Evolutionary conservation across 1,139 yeast genomes (phyloP).

Genomic region (Protomyces arabidopsidicola): DNA sequence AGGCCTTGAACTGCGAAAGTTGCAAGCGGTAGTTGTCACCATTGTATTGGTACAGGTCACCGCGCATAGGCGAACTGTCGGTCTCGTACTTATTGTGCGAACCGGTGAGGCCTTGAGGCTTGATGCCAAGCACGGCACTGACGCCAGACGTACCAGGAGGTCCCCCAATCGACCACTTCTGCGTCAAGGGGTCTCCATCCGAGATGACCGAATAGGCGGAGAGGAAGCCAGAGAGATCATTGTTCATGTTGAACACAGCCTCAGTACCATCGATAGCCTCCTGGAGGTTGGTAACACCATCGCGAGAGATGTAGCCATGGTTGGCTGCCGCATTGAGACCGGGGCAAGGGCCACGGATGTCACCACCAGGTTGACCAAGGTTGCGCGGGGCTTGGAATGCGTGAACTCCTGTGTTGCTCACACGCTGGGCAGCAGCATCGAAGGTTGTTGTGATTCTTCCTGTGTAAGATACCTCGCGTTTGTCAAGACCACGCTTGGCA

Average conservation of each 20-base stretch:
- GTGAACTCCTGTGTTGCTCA: conserved; percentile 6
- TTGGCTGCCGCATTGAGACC: conserved; percentile 23
- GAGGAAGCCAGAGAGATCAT: conserved; percentile 23
- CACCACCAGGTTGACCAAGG: conserved; percentile 11
- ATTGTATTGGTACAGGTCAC: conserved; percentile 19
- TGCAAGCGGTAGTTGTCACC: conserved; percentile 19
- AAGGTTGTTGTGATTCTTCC: conserved; percentile 7
- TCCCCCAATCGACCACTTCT: conserved; percentile 20
- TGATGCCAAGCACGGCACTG: background rate
- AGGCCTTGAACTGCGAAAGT: conserved; percentile 13
- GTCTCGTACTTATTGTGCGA: conserved; percentile 26
- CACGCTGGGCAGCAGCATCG: conserved; percentile 8
- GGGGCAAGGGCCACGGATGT: conserved; percentile 23
- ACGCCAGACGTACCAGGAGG: background rate
- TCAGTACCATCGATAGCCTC: conserved; percentile 20
- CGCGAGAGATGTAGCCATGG: conserved; percentile 16
- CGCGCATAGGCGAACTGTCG: conserved; percentile 21
- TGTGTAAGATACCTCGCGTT: conserved; percentile 2
- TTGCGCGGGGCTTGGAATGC: conserved; percentile 13
- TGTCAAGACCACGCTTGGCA: background rate
- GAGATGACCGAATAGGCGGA: conserved; percentile 12
- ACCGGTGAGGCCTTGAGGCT: conserved; percentile 11
- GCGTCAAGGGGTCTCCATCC: conserved; percentile 14
- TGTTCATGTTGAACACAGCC: conserved; percentile 18
- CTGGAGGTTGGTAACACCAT: conserved; percentile 12